Base-by-base conservation (phyloP, 2,329 filamentous ascomycete species). In the Westerdykella ornata region DNA sequence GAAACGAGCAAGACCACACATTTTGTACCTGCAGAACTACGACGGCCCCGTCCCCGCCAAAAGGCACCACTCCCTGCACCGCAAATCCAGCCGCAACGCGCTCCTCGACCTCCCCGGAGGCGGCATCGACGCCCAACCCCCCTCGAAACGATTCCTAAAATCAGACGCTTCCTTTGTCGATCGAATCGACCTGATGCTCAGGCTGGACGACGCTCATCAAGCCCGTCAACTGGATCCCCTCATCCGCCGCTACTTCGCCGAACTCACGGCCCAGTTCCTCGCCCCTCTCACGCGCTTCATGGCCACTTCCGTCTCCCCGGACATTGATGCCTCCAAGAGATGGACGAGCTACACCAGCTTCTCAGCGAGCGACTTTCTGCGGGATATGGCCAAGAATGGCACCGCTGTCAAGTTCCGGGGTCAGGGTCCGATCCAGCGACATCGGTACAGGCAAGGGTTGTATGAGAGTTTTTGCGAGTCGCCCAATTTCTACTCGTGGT, bases 211-310 rank as follows among this genome's bases (percentile, higher is more conserved):
- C 20, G 16, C 36, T 7, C 8, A 14, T 14, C 57, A 58, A 41
- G 61, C 55, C 2, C 54, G 54, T 29, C 57, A 62, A 11, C 50
- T 68, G n/a, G 61, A 59, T 1, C 60, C 65, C 9, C 44, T 68
- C 1, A 57, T 69, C 28, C 63, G 67, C 3, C 65, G 67, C 5
- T 65, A 69, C 43, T 69, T 68, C 19, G 64, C 66, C 4, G 64
- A 67, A 29, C 49, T 69, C 11, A 66, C 65, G 5, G 67, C 65
- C 0, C 63, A 68, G 31, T 67, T 68, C 44, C 50, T 69, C 15
- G 54, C 66, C 3, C 67, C 67, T 2, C 51, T 69, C 18, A 68
- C 67, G 42, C 59, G 67, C 26, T 68, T 67, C 40, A 54, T 69
- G 8, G 64, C 66, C 3, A 63, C 66, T 0, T 60, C 59, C 14